These are phyloP conservation scores for Psilocybe cyanescens DNA, from an alignment of 768 basidiomycete genomes.

Conservation along the genomic window DNA sequence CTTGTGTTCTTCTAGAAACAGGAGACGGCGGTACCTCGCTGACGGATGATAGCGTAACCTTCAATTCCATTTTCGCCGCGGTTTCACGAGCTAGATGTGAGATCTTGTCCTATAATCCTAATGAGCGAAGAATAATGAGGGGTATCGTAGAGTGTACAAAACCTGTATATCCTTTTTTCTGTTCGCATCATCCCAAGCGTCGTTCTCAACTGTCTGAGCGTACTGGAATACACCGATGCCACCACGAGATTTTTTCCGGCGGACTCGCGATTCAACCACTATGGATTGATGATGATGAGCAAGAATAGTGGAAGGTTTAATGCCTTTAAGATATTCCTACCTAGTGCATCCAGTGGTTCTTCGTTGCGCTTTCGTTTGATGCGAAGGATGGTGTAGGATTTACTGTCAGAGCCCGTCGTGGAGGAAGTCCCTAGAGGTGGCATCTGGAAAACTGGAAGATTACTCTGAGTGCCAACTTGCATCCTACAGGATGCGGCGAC, in stretches of 20 bases:
- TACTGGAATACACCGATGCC: slow-evolving; percentile 74
- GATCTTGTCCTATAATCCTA: slow-evolving; percentile 54
- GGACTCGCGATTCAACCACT: slow-evolving; percentile 68
- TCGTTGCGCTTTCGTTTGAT: slow-evolving; percentile 86
- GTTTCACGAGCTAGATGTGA: slow-evolving; percentile 52
- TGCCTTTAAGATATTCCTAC: slow-evolving; percentile 40
- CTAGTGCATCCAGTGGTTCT: slow-evolving; percentile 81
- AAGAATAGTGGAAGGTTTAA: too few species aligned
- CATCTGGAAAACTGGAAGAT: slow-evolving; percentile 16
- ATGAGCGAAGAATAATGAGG: not conserved
- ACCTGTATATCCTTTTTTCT: slow-evolving; percentile 64
- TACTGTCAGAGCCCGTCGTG: slow-evolving; percentile 1
- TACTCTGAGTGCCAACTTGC: slow-evolving; percentile 30
- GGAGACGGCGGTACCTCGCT: slow-evolving; percentile 14
- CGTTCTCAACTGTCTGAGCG: slow-evolving; percentile 76
- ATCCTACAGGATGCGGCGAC: not conserved
- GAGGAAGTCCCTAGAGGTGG: not conserved
- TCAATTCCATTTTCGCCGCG: slow-evolving; percentile 22
- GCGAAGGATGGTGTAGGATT: slow-evolving; percentile 71
- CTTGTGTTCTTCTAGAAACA: slow-evolving; percentile 17
- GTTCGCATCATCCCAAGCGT: slow-evolving; percentile 66
- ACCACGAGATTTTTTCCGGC: slow-evolving; percentile 64
- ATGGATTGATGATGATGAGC: slow-evolving; percentile 3
- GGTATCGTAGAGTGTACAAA: slow-evolving; percentile 26
- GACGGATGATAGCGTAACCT: slow-evolving; percentile 15